Evolutionary conservation across 192 early-diverging fungal genomes (phyloP), one percentile per base, ranked within the genome.

Genomic region (Coemansia umbellata): DNA sequence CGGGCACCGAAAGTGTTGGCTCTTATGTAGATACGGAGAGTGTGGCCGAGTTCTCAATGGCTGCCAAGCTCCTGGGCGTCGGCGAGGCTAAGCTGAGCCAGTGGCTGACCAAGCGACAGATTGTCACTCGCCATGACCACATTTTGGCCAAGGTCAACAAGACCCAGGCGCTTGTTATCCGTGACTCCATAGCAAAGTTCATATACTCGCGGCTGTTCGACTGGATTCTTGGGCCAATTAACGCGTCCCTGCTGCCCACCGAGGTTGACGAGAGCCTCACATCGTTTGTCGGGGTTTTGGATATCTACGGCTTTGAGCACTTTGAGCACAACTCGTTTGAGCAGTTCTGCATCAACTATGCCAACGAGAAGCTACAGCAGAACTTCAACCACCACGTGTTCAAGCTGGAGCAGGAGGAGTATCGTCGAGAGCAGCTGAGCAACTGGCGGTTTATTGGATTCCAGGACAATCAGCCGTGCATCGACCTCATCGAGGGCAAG

Each of bases 361-460:
- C 91, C 37, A 94, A 93, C 64, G 93, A 95, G 60, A 84, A 91
- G 57, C 76, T 95, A 19, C 88, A 92, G 53, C 78, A 84, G 31
- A 87, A 88, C 58, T 78, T 84, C 39, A 74, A 84, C 37, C 79
- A 84, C 27, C 81, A 85, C 32, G 74, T 92, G 47, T 88, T 92
- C 53, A 89, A 92, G 69, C 43, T 78, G 0, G 75, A 78, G 60
- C 75, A 78, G 50, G 65, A 78, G 53, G 95, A 98, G 74, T 99
- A 99, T 53, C 78, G 91, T 48, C 84, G 87, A 31, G 96, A 99
- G 61, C 75, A 95, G 69, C 92, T 99, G 55, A 18, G 27, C 17
- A 83, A 88, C 57, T 99, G 96, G 96, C 91, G 87, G 11, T 95
- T 95, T 53, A 95, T 99, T 53, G 94, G 95, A 48, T 99, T 99